Conservation (phyloP, 805 yeast genomes). For the Sugiyamaella floridensis region DNA sequence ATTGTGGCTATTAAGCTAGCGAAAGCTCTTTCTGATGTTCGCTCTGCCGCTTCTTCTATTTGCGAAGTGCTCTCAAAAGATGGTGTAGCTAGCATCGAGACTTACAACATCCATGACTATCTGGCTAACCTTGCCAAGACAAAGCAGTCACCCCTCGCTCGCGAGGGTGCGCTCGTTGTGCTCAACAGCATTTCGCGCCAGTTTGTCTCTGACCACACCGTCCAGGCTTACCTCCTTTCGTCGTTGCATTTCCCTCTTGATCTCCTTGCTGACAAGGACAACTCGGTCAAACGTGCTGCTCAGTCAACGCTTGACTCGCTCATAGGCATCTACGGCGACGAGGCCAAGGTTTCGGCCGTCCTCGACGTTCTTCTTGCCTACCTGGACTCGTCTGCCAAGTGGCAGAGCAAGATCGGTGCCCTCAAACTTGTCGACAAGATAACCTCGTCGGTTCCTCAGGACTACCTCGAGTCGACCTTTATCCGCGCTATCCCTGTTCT, state of each 20-base stretch:
- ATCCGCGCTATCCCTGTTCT: constrained; percentile 73
- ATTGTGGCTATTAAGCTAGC: constrained; percentile 48
- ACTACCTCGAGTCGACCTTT: constrained; percentile 75
- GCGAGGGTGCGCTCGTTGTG: constrained; percentile 70
- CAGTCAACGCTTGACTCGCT: constrained; percentile 67
- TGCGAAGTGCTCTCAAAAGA: constrained; percentile 42
- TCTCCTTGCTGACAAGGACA: constrained; percentile 78
- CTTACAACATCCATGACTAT: constrained; percentile 61
- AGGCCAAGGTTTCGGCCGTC: constrained; percentile 68
- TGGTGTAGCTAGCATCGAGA: constrained; percentile 45
- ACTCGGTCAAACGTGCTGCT: constrained; percentile 79
- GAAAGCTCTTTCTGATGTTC: constrained; percentile 46
- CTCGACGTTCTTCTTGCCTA: constrained; percentile 55
- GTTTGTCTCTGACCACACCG: constrained; percentile 62
- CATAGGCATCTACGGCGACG: constrained; percentile 63
- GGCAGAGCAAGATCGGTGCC: constrained; percentile 85
- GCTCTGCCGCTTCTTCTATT: constrained; percentile 47
- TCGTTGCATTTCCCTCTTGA: constrained; percentile 62
- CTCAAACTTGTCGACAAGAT: constrained; percentile 66
- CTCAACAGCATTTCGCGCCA: constrained; percentile 51
- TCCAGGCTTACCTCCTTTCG: constrained; percentile 65
- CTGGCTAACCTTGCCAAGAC: constrained; percentile 61
- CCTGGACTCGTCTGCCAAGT: constrained; percentile 77
- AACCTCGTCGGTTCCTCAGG: constrained; percentile 74
- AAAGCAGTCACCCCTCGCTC: constrained; percentile 63